Base-by-base conservation (phyloP, 768 basidiomycete genomes). In the Hemileccinum rubropunctum region DNA sequence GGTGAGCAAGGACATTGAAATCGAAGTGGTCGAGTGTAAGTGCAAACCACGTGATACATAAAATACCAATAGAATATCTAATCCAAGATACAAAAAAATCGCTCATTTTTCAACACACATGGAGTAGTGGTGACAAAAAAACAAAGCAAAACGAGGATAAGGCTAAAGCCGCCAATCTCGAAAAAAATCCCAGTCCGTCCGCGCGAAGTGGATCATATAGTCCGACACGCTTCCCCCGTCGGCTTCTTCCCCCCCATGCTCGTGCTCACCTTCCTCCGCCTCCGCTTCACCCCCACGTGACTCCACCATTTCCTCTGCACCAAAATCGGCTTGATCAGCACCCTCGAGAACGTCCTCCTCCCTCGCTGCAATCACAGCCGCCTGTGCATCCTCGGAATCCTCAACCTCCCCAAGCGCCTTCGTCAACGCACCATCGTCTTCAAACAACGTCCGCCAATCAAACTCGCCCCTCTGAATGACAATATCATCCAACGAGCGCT, bases 381-480 rank as follows among this genome's bases (percentile, higher is more conserved):
- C 94, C 55, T 78, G 78, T 1, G 82, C 85, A 62, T 98, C 95
- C 64, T 94, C 94, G 12, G 73, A 80, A 61, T 98, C 95, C 58
- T 95, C 94, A 45, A 87, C 87, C 47, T 91, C 84, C 7, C 83
- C 93, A 5, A 98, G 70, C 0, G 89, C 93, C 45, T 73, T 80
- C 9, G 88, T 83, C 60, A 91, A 67, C 12, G 80, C 86, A 28
- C 64, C 64, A 21, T 72, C 73, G 49, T 88, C 88, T 34, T 75
- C 77, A 61, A 97, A 82, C 53, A 95, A 72, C 35, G 86, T 78
- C 43, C 91, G 82, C 94, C 94, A 95, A 68, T 97, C 93, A 61
- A 98, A 98, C 66, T 88, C 91, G 40, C 95, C 95, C 61, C 83
- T 84, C 64, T 94, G 91, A 49, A 98, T 97, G 58, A 98, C 92